Conservation (phyloP, 768 basidiomycete genomes). For the Boletellus ananas region DNA sequence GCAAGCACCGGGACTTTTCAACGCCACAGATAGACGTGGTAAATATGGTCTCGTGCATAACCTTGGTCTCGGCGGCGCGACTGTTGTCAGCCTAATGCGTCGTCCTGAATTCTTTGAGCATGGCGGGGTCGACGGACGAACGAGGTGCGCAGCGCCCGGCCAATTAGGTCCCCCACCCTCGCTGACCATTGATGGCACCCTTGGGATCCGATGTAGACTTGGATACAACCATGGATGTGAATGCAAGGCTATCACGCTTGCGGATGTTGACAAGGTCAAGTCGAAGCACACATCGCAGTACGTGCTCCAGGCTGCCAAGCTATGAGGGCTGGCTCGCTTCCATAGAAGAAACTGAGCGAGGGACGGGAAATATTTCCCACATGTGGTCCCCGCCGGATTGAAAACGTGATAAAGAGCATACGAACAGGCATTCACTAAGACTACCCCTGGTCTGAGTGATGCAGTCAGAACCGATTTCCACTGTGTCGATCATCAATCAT, state of each 20-base stretch:
- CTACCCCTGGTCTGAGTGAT: too few species aligned
- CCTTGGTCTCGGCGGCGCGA: slow-evolving; percentile 77
- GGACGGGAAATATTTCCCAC: too few species aligned
- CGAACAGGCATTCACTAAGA: too few species aligned
- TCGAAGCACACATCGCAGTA: slow-evolving; percentile 54
- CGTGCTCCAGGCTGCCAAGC: slow-evolving; percentile 38
- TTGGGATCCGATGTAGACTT: slow-evolving; percentile 39
- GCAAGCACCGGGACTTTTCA: slow-evolving; percentile 73
- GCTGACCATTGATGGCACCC: not conserved
- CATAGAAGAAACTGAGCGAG: too few species aligned
- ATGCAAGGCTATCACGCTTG: slow-evolving; percentile 55
- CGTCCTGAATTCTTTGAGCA: slow-evolving; percentile 72
- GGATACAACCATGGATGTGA: slow-evolving; percentile 80
- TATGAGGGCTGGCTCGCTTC: slow-evolving; percentile 25
- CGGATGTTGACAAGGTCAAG: slow-evolving; percentile 74
- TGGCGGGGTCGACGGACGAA: slow-evolving; percentile 63
- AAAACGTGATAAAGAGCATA: too few species aligned
- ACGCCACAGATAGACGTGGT: slow-evolving; percentile 57
- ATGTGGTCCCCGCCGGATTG: too few species aligned
- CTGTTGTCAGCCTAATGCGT: slow-evolving; percentile 69
- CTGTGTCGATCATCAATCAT: too few species aligned
- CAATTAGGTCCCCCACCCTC: not conserved
- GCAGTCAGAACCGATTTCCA: too few species aligned
- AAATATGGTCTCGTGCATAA: slow-evolving; percentile 84
- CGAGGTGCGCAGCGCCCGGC: slow-evolving; percentile 41